phyloP scores from a whole-genome alignment of 2,329 filamentous ascomycete species.

The Dothideomycetidae sp. region DNA sequence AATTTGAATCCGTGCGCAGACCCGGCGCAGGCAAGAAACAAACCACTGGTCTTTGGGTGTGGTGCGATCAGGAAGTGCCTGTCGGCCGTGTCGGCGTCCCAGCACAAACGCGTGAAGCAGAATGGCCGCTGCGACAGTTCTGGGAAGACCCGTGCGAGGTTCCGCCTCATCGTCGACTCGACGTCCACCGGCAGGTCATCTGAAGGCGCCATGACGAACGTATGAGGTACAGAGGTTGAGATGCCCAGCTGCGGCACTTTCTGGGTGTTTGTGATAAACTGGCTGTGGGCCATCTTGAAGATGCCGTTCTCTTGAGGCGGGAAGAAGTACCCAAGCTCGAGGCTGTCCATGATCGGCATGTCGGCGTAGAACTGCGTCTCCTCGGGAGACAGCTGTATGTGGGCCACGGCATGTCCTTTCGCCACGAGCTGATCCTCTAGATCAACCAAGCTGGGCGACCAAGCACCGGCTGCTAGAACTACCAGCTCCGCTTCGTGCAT shows the following conservation, averaged over 20 bases:
- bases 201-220: constrained; percentile 4
- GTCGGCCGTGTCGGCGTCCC: constrained; percentile 43
- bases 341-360: constrained; percentile 36
- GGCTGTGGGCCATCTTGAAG: constrained; percentile 27
- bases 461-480: constrained; percentile 38
- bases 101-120: constrained; percentile 39
- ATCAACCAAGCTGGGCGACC: constrained; percentile 36
- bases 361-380: constrained; percentile 34
- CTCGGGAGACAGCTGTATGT: constrained; percentile 34
- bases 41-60: constrained; percentile 22
- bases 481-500: constrained; percentile 31
- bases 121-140: constrained; percentile 37
- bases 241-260: constrained; percentile 37
- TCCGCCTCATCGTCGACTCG: constrained; percentile 4
- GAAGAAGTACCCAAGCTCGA: constrained; percentile 38
- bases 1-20: constrained; percentile 42
- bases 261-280: not conserved
- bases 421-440: constrained; percentile 36
- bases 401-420: constrained; percentile 41
- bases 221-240: constrained; percentile 8
- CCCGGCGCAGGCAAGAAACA: constrained; percentile 37
- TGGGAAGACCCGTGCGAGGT: constrained; percentile 27
- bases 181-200: constrained; percentile 10
- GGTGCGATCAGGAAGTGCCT: constrained; percentile 38
- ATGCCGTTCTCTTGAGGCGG: constrained; percentile 32